Evolutionary conservation across 2,329 filamentous ascomycete species (phyloP), one percentile per base, ranked within the genome.

Genomic region (Akanthomyces uredinophilus): DNA sequence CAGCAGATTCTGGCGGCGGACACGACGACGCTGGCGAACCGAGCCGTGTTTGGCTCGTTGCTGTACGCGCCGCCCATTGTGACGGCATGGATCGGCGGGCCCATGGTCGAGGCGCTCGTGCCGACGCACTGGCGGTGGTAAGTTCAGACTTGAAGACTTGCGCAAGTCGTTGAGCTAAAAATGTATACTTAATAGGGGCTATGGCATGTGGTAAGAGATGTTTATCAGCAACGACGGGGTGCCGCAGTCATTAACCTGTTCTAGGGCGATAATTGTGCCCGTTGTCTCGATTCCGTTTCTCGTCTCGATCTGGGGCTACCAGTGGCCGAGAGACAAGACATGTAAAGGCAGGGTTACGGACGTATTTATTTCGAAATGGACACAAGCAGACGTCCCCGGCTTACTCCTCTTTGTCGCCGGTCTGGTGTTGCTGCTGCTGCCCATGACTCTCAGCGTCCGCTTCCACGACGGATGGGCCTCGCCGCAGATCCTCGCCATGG

Each of bases 1-100:
- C 82, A 87, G 68, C 85, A 88, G 68, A 82, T 88, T 46, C 86
- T 88, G 70, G 81, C 88, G 54, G 86, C 86, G 35, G 85, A 88
- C 70, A 85, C 83, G 1, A 86, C 81, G 55, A 79, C 83, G 65
- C 72, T 88, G 50, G 71, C 82, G 20, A 86, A 87, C 67, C 82
- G 86, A 61, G 84, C 84, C 16, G 70, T 88, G 4, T 79, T 85
- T 66, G 83, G 82, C 4, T 83, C 81, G 2, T 71, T 87, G 14
- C 84, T 84, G 4, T 81, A 85, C 65, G 73, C 83, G 18, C 85
- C 85, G 0, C 87, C 86, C 66, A 74, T 87, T 18, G 75, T 84
- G 63, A 88, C 83, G 10, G 80, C 86, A 5, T 88, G 84, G 81
- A 77, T 85, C 43, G 86, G 85, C 2, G 72, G 76, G 2, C 73